Base-by-base conservation (phyloP, 139 green algal species). In the Haematococcus sp. region DNA sequence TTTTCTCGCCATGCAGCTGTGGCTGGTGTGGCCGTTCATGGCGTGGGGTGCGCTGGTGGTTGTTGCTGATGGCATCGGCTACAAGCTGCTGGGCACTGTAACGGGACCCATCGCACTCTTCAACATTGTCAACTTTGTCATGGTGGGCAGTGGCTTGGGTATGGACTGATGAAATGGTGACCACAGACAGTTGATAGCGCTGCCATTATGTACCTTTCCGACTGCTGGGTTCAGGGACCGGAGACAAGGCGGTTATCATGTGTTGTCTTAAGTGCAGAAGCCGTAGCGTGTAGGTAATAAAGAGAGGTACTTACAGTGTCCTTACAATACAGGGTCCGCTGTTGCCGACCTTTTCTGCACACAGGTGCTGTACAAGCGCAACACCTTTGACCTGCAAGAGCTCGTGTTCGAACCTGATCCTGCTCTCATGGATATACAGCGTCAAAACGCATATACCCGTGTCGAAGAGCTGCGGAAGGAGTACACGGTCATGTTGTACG, bases 361-460 rank as follows among this genome's bases (percentile, higher is more conserved):
- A 49, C 61, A 68, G 61, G 17, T 68, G 32, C 11, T 68, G 61
- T 68, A 68, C 61, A 68, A 68, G 25, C 15, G 32, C 32, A 68
- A 68, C 61, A 68, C 51, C 61, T 68, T 68, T 28, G 35, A 20
- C 9, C 61, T 68, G 2, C 61, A 68, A 51, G 61, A 68, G 61
- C 61, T 68, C 9, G 40, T 31, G 25, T 68, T 52, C 51, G 61
- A 68, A 31, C 61, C 31, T 5, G 19, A 68, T 31, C 61, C 61
- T 5, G 30, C n/a, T n/a, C n/a, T n/a, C 17, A 68, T 68, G 61
- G 4, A 49, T 31, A 5, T 9, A 11, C 30, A n/a, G 61, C 30
- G 61, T 3, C 31, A 11, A 7, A 20, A n/a, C 32, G 15, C 31
- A 5, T 27, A 27, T 2, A 13, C 13, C 17, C 61, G 61, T 27